Evolutionary conservation across 2,329 filamentous ascomycete species (phyloP), one percentile per base, ranked within the genome.

Genomic region (Monosporascus sp.): DNA sequence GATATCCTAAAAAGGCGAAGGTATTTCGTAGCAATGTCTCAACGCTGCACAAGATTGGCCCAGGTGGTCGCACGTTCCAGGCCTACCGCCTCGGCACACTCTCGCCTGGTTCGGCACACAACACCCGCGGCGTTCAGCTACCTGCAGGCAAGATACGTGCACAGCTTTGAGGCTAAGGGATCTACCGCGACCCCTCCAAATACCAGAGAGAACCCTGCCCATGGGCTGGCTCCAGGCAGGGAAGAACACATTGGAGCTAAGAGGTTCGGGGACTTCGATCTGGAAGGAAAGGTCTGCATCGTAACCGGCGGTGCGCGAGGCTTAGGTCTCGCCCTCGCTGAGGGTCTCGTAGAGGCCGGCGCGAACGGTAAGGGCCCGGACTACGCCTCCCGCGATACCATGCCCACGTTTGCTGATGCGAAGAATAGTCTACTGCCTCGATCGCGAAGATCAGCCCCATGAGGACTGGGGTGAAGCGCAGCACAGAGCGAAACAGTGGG

Each of bases 271-370:
- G 88, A 91, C 65, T 91, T 91, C 70, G 82, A 81, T 57, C 74
- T 92, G 37, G 73, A 73, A n/a, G 81, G 82, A 54, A 86, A 84
- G 62, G 79, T 88, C 1, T 81, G 90, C 47, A 68, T 88, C 31
- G 84, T 91, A 3, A 88, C 86, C 2, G 88, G 88, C 18, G 88
- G 81, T 51, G 88, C 82, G 2, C 78, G 84, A 54, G 89, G 89
- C 0, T 76, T 92, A 9, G 88, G 88, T n/a, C 71, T 93, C 20
- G 82, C 85, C 6, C 81, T 91, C 61, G 82, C 86, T 1, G 87
- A 92, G 62, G 87, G 84, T 1, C 71, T 92, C 15, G 74, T 89
- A 14, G 87, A 92, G 68, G 88, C 88, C 24, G 88, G 89, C 20
- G 89, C 86, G 24, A 88, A 74, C 58, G 80, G 81, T 82, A 61